Base-by-base conservation (phyloP, 176 grass and related monocot genomes). In the Tuctoria greenei region DNA sequence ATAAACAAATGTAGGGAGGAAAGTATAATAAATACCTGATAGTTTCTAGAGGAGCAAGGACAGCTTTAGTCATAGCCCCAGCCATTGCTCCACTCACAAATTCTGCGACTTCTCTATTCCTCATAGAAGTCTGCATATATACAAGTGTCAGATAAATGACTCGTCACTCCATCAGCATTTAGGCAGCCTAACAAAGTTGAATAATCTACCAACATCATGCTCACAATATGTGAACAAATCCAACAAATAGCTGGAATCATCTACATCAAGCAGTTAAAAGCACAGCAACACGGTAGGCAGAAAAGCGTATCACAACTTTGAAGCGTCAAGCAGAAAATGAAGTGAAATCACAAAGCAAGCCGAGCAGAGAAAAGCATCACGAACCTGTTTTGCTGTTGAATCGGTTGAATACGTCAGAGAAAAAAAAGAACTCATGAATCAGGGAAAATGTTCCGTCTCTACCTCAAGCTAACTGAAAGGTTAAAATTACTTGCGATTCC, bases 31-130 rank as follows among this genome's bases (percentile, higher is more conserved):
- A 42, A 20, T 38, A 95, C 92, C 89, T 88, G 44, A 98, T 85
- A 46, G 95, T 98, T 84, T 98, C 91, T 43, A 92, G 73, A 62
- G 95, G 95, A 74, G 95, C 91, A 56, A 98, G 84, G 77, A 90
- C 79, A 39, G 91, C 84, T 77, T 98, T 94, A 52, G 95, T 80
- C 91, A 94, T 98, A 41, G 95, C 88, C 61, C 95, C 95, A 44
- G 95, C 91, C 60, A 98, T 85, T 59, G 91, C 95, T 26, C 95
- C 88, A 61, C 95, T 98, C 10, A 98, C 62, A 7, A 98, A 88
- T 74, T 98, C 93, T 64, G 70, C 91, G 5, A 72, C 82, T 68
- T 86, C 88, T 89, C 88, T 85, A 24, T 50, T 73, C 86, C 84
- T 74, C 31, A 88, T 42, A 31, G 91, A 89, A 43, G 39, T 93